Evolutionary conservation across 345 rosid species (phyloP).

Genomic region (Corymbia maculata): DNA sequence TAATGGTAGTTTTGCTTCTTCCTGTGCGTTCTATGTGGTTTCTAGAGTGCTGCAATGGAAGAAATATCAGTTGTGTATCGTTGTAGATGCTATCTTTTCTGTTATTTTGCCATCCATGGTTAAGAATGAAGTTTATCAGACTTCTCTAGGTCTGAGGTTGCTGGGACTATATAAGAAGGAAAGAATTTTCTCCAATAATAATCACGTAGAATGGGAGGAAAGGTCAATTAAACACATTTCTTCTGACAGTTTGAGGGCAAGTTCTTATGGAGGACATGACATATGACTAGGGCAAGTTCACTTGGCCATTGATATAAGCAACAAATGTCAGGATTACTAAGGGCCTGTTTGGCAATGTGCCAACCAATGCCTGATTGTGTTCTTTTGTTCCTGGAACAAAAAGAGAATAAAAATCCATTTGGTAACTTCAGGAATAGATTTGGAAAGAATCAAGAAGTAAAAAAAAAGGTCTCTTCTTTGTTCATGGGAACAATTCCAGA

Average conservation of each 20-base stretch:
- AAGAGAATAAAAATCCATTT: no score
- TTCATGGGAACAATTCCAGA: no score
- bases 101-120: neutral
- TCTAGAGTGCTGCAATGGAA: neutral
- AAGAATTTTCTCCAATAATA: neutral
- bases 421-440: no score
- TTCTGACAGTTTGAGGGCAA: neutral
- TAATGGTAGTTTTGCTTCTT: neutral
- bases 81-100: neutral
- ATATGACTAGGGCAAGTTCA: neutral
- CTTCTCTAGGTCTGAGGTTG: neutral
- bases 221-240: neutral
- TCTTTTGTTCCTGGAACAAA: no score
- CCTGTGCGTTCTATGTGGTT: neutral
- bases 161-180: neutral
- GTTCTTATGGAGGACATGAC: neutral
- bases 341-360: no score
- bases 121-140: neutral
- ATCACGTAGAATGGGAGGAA: neutral
- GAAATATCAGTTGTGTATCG: neutral
- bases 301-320: neutral
- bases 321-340: neutral
- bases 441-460: no score
- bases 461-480: no score
- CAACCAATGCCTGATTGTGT: no score